Evolutionary conservation across 495 filamentous ascomycete species (phyloP), one percentile per base, ranked within the genome.

Genomic region (Apiosordaria backusii): DNA sequence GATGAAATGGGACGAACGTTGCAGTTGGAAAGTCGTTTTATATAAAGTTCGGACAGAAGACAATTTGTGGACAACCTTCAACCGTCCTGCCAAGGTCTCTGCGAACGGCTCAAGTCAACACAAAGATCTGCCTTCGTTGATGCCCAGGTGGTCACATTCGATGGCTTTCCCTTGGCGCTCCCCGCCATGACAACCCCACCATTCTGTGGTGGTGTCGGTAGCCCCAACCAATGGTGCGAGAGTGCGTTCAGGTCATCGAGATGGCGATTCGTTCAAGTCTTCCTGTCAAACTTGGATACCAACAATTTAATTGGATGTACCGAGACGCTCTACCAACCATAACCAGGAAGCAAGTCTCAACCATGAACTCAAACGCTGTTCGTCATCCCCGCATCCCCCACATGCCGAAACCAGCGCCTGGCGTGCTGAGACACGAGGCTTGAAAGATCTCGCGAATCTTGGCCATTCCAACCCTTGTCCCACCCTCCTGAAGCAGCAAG

Each of bases 361-460:
- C 27, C 27, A 15, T 45, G 13, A 45, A 45, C 35, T 45, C 35
- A 45, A 15, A 15, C 10, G 1, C 35, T 15, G 10, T n/a, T n/a
- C n/a, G 13, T 45, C 35, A 45, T 15, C 35, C 13, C 35, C 35
- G 35, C 35, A 45, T 13, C 35, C 35, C 35, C 35, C 35, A 45
- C 35, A 45, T 27, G 50, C 50, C 35, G 54, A 60, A 13, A 35
- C 55, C 55, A 18, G 45, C 13, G 13, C 21, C 66, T 7, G 35
- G 50, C 6, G 50, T 27, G 24, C 50, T 60, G 24, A 23, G 26
- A 50, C 64, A 67, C 16, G 65, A 50, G 18, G 53, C n/a, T 55
- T 66, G 64, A 22, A 68, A 68, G 50, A 70, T 66, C 40, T 65
- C 50, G 0, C 68, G 63, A 57, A 72, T 62, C 53, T 59, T 65